Conservation (phyloP, 148 eudicot species). For the Vaccinium darrowii region DNA sequence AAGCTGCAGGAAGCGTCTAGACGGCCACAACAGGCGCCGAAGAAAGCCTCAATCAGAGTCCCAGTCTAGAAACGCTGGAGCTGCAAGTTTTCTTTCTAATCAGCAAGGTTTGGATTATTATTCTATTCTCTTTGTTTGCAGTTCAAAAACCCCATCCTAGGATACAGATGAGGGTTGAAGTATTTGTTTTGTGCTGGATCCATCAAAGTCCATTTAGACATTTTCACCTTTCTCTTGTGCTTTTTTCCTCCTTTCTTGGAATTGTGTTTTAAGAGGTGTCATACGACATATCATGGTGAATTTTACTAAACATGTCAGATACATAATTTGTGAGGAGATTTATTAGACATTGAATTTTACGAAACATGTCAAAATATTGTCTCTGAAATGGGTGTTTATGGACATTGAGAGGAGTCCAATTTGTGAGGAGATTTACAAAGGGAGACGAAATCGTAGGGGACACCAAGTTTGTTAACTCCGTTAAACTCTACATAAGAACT, state of each 20-base stretch:
- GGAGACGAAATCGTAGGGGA: background rate
- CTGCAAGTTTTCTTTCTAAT: slow-evolving; percentile 37
- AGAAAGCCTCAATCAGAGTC: slow-evolving; percentile 80
- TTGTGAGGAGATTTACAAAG: background rate
- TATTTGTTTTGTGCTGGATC: background rate
- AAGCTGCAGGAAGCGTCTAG: slow-evolving; percentile 72
- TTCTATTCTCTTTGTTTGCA: background rate
- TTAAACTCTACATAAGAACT: background rate
- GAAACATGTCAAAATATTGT: background rate
- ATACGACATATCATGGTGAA: background rate
- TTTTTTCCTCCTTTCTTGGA: background rate
- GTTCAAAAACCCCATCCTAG: background rate
- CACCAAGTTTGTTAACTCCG: background rate
- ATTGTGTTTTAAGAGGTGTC: background rate
- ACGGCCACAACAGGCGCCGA: slow-evolving; percentile 65
- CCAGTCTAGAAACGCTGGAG: slow-evolving; percentile 34
- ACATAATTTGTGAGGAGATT: no score
- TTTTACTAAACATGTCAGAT: background rate
- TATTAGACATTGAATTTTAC: background rate
- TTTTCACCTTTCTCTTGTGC: background rate
- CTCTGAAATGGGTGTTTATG: background rate
- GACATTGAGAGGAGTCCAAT: background rate
- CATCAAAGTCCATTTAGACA: background rate
- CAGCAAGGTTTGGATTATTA: slow-evolving; percentile 45
- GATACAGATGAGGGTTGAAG: background rate